Conservation (phyloP, 495 filamentous ascomycete species). For the Pyronema domesticum region DNA sequence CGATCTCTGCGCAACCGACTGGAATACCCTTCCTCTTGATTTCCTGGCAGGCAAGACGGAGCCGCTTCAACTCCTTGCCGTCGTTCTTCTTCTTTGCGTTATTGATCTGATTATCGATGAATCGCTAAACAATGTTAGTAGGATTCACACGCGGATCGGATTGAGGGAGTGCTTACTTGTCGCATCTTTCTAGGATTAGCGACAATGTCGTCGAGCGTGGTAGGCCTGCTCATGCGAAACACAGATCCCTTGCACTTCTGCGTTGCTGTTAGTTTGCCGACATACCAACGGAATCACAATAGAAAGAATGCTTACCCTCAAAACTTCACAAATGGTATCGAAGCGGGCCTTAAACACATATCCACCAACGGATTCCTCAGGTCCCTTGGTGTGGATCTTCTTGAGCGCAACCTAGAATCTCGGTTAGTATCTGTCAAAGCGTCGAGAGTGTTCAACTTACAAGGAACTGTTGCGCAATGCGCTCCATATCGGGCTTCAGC, state of each 20-base stretch:
- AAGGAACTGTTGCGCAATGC: background rate
- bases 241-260: constrained; percentile 19
- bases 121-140: constrained; percentile 12
- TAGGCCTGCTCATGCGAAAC: constrained; percentile 19
- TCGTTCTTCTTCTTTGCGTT: constrained; percentile 21
- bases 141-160: background rate
- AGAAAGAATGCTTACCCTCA: background rate
- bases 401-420: background rate
- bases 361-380: background rate
- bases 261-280: background rate
- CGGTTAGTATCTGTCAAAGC: background rate
- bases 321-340: background rate
- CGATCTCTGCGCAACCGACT: too few species aligned
- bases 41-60: background rate
- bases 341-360: background rate
- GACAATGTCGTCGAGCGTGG: constrained; percentile 19
- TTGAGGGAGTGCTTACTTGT: background rate
- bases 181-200: constrained; percentile 18
- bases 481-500: background rate
- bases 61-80: constrained; percentile 12
- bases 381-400: background rate
- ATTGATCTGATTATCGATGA: constrained; percentile 23
- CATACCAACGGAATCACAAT: background rate
- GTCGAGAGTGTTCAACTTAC: background rate
- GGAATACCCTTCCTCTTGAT: background rate